Evolutionary conservation across 1,284 basidiomycete species (phyloP), one percentile per base, ranked within the genome.

Genomic region (Porphyrellus sp.): DNA sequence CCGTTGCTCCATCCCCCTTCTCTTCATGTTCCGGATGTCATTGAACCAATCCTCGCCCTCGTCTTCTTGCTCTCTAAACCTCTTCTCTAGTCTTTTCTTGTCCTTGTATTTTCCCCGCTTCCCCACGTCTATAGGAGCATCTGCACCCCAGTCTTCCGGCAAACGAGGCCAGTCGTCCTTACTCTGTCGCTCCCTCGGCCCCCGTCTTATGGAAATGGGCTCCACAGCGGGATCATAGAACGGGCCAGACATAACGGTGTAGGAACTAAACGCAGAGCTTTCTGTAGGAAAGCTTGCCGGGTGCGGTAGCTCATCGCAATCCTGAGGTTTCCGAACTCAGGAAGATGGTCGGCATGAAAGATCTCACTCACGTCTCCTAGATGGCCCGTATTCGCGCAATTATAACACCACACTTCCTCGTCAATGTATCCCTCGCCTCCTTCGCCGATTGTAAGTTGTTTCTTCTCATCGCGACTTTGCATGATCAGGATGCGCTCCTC

Each of bases 341-440:
- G 13, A 35, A 21, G 30, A 30, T 25, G 11, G 2, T 9, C 35
- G n/a, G 46, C 28, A 46, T 18, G 1, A 15, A 12, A 31, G 28
- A 31, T 46, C 44, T 52, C 34, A 77, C 85, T 72, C 63, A 92
- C 93, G 65, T 96, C 93, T 40, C 93, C 93, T 66, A 90, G 82
- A 69, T 97, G 93, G 5, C 89, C 91, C 46, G 71, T 70, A 30
- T 72, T 70, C 24, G 89, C 91, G 63, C 93, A 97, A 63, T 93
- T 93, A 72, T 94, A 94, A 70, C 93, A 97, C 86, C 87, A 93
- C 54, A 81, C 75, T 59, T 86, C 86, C 50, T 73, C 74, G 9
- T 79, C 82, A 53, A 91, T 83, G 64, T 86, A 89, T 5, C 81
- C 86, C 66, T 90, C 87, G 11, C 87, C 86, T n/a, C 88, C 88